These are phyloP conservation scores for Neofusicoccum sp. DNA, from an alignment of 2,329 filamentous ascomycete genomes.

Conservation along the genomic window DNA sequence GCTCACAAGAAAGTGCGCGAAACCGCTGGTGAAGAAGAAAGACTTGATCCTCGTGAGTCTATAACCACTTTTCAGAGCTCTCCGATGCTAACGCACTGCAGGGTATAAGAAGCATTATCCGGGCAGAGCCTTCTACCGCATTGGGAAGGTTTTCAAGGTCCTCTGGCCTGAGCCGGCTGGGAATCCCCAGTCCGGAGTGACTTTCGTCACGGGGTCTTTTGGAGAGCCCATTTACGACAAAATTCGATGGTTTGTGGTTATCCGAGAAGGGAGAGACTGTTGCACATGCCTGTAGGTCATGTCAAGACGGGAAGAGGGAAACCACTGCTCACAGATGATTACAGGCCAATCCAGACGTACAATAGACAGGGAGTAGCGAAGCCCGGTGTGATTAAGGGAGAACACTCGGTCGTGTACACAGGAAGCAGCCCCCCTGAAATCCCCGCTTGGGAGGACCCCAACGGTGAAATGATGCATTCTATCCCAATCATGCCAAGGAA, in stretches of 20 bases:
- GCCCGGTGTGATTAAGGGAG: not conserved
- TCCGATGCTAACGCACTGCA: not conserved
- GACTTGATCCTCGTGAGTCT: slow-evolving; percentile 17
- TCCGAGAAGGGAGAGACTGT: slow-evolving; percentile 12
- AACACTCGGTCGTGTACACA: slow-evolving; percentile 11
- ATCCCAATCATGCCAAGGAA: slow-evolving; percentile 25
- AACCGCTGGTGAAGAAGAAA: not conserved
- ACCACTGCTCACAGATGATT: not conserved
- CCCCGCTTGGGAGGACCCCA: not conserved
- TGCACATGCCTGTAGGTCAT: slow-evolving; percentile 21
- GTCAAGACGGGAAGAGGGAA: not conserved
- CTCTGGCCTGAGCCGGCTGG: slow-evolving; percentile 17
- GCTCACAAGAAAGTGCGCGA: not conserved
- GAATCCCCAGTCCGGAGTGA: not conserved
- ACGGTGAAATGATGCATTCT: slow-evolving; percentile 21
- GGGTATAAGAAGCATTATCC: not conserved
- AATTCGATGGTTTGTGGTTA: slow-evolving; percentile 23
- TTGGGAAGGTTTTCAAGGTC: slow-evolving; percentile 17
- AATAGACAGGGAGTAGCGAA: slow-evolving; percentile 7
- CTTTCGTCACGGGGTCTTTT: slow-evolving; percentile 4
- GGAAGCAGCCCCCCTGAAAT: not conserved
- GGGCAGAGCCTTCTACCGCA: not conserved
- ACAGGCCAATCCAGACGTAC: slow-evolving; percentile 19
- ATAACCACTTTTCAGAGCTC: no score
- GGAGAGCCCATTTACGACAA: slow-evolving; percentile 14